Evolutionary conservation across 208 protist species (phyloP).

Genomic region (Crithidia expoeki): DNA sequence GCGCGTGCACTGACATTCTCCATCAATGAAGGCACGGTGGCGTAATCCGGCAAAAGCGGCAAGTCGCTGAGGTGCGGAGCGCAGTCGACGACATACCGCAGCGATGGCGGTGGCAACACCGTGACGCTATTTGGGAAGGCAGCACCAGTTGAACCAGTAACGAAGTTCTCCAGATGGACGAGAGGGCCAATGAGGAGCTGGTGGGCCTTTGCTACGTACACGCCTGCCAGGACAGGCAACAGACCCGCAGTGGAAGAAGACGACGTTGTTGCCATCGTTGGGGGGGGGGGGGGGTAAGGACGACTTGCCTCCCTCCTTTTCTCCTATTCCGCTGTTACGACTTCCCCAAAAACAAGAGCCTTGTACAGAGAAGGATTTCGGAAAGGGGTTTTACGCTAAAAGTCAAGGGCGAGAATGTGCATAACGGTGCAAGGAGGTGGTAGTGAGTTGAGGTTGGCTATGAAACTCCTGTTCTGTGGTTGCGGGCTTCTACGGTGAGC

Average conservation of each 20-base stretch:
- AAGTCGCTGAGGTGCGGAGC: constrained; percentile 14
- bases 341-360: no score
- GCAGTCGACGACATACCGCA: constrained; percentile 40
- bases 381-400: no score
- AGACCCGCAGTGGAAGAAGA: neutral
- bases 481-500: no score
- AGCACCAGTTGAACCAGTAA: constrained; percentile 5
- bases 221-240: constrained; percentile 21
- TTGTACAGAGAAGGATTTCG: no score
- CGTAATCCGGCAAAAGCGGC: constrained; percentile 9
- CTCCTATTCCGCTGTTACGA: no score
- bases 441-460: no score
- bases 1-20: neutral
- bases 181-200: constrained; percentile 34
- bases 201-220: constrained; percentile 31
- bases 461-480: no score
- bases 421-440: no score
- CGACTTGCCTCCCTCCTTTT: neutral
- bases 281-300: no score
- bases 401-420: no score
- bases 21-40: neutral
- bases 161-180: constrained; percentile 26
- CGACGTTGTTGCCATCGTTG: neutral
- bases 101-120: constrained; percentile 8
- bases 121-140: constrained; percentile 6